These are phyloP conservation scores for Camellia lanceoleosa DNA, from an alignment of 148 eudicot species.

Conservation along the genomic window DNA sequence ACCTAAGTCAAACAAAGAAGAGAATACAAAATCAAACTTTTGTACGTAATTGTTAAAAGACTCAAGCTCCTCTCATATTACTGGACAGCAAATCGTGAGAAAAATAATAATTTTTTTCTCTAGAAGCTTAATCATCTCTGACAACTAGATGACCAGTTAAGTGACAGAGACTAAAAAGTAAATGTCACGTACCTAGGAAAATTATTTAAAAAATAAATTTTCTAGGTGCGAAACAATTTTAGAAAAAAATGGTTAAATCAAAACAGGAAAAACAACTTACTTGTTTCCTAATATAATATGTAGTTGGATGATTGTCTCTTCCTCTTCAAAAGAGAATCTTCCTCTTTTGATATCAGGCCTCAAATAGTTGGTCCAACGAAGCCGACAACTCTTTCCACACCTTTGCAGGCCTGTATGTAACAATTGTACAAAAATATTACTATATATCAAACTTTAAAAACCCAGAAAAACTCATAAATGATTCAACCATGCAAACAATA, in stretches of 20 bases:
- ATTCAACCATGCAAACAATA: not conserved
- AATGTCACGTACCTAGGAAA: too few relatives aligned
- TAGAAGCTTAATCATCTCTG: too few relatives aligned
- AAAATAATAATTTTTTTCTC: too few relatives aligned
- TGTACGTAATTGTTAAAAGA: not conserved
- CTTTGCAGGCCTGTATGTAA: conserved; percentile 65
- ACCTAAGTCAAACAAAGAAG: conserved; percentile 34
- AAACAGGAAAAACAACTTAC: conserved; percentile 39
- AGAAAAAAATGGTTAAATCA: not conserved
- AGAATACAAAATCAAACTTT: not conserved
- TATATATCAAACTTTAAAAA: not conserved
- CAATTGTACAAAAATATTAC: not conserved
- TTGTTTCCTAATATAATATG: conserved; percentile 92
- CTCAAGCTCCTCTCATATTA: too few relatives aligned
- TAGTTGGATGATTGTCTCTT: conserved; percentile 85
- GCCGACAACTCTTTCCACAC: conserved; percentile 96
- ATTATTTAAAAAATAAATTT: too few relatives aligned
- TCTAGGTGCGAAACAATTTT: too few relatives aligned
- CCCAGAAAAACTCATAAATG: not conserved
- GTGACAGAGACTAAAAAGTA: too few relatives aligned
- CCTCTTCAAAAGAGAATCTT: conserved; percentile 84
- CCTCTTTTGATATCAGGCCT: conserved; percentile 97
- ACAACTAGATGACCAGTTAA: too few relatives aligned
- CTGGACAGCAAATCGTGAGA: too few relatives aligned
- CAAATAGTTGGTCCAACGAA: conserved; percentile 91